Evolutionary conservation across 768 basidiomycete species (phyloP), one percentile per base, ranked within the genome.

Genomic region (Tephrocybe sp.): DNA sequence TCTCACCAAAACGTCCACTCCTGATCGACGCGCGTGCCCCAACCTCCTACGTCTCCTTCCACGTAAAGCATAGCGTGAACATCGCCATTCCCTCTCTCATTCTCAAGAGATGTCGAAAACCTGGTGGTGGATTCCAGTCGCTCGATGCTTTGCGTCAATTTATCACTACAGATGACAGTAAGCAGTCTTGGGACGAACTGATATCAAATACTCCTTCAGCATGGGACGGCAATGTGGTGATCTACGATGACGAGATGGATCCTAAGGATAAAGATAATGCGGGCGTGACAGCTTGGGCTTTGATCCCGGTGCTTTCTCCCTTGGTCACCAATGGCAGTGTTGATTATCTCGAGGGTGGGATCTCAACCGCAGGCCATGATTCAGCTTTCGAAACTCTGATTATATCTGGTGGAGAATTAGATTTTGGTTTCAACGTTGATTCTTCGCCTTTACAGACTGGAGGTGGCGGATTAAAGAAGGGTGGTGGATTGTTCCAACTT

Each of bases 51-150:
- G 73, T 85, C 30, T 71, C 81, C 2, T 78, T 76, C 50, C 90
- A 85, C 65, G 68, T 97, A 45, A 65, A 73, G 33, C 72, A 83
- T 57, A 88, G 86, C 65, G 79, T 93, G 53, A 94, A 94, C 68
- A 77, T 97, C 42, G 87, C 87, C 26, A 89, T 97, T 37, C 93
- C 94, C 0, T 88, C 90, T 21, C 82, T 97, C 61, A 93, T 97
- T 62, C 82, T 94, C 59, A 93, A 93, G 67, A 85, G 93, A 17
- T 86, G 80, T 56, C 77, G 83, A 54, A 90, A 88, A 63, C 81
- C 86, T 2, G 84, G 79, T 26, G 83, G 78, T 56, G 83, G 80
- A 1, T 81, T 90, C 58, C 82, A 80, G 48, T 78, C 78, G 25
- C 70, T 91, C 41, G 80, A 85, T 56, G 77, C 85, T 0, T 71